A percentile compares a stretch with the other conserved stretches of the same genome.
Conservation (phyloP, 176 grass and related monocot species). For the Oryza officinalis region DNA sequence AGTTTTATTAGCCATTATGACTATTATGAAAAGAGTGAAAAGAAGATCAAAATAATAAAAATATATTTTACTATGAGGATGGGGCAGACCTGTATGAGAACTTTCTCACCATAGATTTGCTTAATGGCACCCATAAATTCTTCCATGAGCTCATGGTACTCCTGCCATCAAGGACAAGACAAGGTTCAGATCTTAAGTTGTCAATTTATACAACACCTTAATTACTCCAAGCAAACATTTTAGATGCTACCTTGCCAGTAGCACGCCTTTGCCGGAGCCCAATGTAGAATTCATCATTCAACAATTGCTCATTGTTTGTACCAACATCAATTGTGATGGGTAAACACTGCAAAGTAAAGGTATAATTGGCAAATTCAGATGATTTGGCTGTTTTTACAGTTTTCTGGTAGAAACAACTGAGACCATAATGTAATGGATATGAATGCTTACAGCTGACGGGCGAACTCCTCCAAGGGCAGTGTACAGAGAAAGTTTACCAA, state of each 20-base stretch:
- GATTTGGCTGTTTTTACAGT: constrained; percentile 8
- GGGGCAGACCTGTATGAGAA: constrained; percentile 85
- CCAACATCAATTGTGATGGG: constrained; percentile 98
- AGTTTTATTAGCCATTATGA: constrained; percentile 20
- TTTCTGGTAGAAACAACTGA: not conserved
- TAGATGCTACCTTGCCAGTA: constrained; percentile 65
- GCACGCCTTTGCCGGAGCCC: constrained; percentile 87
- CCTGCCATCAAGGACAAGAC: constrained; percentile 49
- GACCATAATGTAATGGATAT: not conserved
- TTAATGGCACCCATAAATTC: constrained; percentile 95
- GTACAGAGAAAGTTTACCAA: constrained; percentile 97
- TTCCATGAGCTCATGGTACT: constrained; percentile 86
- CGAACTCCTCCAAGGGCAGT: constrained; percentile 93
- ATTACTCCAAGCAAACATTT: constrained; percentile 1
- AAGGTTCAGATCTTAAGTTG: constrained; percentile 27
- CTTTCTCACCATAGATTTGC: constrained; percentile 93
- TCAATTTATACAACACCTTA: not conserved
- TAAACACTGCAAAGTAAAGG: constrained; percentile 69
- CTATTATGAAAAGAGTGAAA: constrained; percentile 16
- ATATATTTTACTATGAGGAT: not conserved
- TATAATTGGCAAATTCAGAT: not conserved
- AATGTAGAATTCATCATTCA: constrained; percentile 96
- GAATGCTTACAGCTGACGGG: constrained; percentile 80
- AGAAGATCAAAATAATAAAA: constrained; percentile 5
- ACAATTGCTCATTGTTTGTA: constrained; percentile 80